Percentiles rank a stretch among this genome's conserved stretches.
phyloP scores from a whole-genome alignment of 2,329 filamentous ascomycete genomes.

The Fusarium multiceps region DNA sequence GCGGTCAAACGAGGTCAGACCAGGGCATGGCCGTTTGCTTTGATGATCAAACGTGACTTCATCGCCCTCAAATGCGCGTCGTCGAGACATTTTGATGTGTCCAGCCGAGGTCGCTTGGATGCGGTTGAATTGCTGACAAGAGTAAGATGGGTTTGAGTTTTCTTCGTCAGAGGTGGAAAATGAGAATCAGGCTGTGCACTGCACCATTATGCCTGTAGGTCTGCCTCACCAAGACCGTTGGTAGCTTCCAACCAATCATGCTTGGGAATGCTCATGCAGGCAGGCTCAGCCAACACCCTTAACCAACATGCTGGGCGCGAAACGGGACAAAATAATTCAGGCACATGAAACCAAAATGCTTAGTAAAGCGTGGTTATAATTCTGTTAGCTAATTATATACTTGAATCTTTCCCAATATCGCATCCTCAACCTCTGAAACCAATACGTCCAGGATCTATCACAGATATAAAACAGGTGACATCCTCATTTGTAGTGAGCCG shows the following conservation, averaged over 20 bases:
- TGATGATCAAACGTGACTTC: too few species aligned
- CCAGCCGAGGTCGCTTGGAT: too few species aligned
- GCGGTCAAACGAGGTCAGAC: accelerated
- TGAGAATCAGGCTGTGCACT: neutral
- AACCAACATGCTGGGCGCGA: too few species aligned
- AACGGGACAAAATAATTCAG: too few species aligned
- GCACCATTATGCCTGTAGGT: neutral
- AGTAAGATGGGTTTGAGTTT: accelerated
- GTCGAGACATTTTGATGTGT: accelerated
- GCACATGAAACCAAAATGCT: too few species aligned
- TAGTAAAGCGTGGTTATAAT: too few species aligned
- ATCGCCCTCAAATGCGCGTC: accelerated
- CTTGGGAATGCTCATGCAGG: accelerated
- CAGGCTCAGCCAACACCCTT: too few species aligned
- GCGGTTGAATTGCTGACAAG: neutral
- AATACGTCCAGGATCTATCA: neutral
- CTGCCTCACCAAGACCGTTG: neutral
- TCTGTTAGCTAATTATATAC: neutral
- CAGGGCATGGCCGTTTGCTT: accelerated
- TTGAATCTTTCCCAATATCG: too few species aligned
- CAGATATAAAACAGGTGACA: accelerated
- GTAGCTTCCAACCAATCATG: neutral
- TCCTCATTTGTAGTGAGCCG: accelerated
- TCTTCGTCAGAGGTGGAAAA: neutral
- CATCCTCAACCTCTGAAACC: too few species aligned